Evolutionary conservation across 305 asterid species (phyloP), one percentile per base, ranked within the genome.

Genomic region (Striga hermonthica): DNA sequence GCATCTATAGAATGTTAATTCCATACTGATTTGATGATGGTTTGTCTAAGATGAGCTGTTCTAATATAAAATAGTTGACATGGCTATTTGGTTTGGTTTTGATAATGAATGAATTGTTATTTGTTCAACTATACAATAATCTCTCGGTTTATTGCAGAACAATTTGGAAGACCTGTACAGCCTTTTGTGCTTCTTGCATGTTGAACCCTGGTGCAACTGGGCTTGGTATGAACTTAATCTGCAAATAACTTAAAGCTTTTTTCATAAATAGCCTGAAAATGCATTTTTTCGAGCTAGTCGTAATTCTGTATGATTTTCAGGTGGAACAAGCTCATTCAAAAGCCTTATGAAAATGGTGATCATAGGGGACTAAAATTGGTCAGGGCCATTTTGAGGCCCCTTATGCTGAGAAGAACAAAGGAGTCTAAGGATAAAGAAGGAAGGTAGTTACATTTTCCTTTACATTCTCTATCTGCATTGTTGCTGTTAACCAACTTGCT

Each of bases 181-280:
- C 78, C 91, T 90, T 16, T 68, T 89, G 75, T 80, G 97, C 79
- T 89, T 89, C 83, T 82, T 89, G 89, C 95, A 75, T 12, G 95
- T 90, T 8, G 97, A 90, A 74, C 95, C 97, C 15, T 90, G 95
- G 97, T 90, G 95, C 84, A 90, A 87, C 73, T 90, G 97, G 97
- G 88, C 90, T 8, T 90, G 97, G 97, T 90, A 84, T 39, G 84
- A 31, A 66, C 49, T 41, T 3, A 5, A 12, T 16, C 57, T 35
- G 11, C 3, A 0, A 31, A 31, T 45, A 12, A 12, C 16, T 50
- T 14, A 5, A 22, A 50, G 5, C 7, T 48, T 50, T 50, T 5
- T 6, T 50, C 8, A 50, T 50, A 15, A 0, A 3, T 50, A 5
- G 8, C 31, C 31, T 22, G 31, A 22, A 22, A 22, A 1, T 22